Base-by-base conservation (phyloP, 805 yeast species). In the Candida andamanensis region DNA sequence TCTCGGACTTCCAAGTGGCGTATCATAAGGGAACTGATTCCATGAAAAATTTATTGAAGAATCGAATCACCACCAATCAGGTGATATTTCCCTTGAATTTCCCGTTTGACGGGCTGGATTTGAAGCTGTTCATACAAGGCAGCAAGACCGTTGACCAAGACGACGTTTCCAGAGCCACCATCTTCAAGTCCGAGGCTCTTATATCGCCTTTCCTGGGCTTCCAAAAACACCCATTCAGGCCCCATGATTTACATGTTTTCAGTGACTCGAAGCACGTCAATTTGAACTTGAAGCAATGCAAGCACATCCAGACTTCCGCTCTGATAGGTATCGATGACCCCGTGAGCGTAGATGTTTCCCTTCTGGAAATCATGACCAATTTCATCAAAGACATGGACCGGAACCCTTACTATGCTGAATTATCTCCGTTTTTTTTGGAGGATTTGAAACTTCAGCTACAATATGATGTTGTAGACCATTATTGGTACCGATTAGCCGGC, bases 401-500 rank as follows among this genome's bases (percentile, higher is more conserved):
- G 3, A 48, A 50, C 20, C 45, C 48, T 2, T 58, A 56, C 35
- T 43, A 43, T 28, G 33, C 36, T 15, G 61, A 58, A 30, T 18
- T 56, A n/a, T 32, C 56, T 3, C 56, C 57, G 2, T 54, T 51
- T 35, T 50, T 56, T 36, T 19, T 44, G 4, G 49, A 52, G 12
- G 49, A 50, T 20, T 42, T 56, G 21, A 40, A 35, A 24, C 28
- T 52, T 8, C 57, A 52, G 37, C 28, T 52, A 12, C 28, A 44
- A 27, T 32, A 38, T 29, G 43, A 49, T 17, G 44, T 48, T 8
- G 46, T 53, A 4, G 58, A 55, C 17, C 44, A 43, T 28, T 46
- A 49, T 34, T 74, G 78, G 77, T 68, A 49, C 39, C 55, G 64
- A 34, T 63, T 69, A 33, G 69, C 75, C 3, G 76, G 76, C 1